phyloP scores from a whole-genome alignment of 1,139 yeast species.

The Keqinozyma sinolaborantium region DNA sequence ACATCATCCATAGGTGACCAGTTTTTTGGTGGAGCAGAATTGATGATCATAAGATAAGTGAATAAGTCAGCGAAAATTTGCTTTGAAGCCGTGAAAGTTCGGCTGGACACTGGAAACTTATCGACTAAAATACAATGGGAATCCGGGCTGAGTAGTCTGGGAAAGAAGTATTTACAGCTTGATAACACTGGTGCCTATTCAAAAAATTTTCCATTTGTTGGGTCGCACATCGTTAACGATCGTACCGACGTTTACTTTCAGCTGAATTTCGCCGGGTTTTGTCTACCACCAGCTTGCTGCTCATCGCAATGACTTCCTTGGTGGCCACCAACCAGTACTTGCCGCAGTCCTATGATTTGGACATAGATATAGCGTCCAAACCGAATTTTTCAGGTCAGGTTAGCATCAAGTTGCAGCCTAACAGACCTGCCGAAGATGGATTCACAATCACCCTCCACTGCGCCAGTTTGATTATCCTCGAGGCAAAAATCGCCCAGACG shows the following conservation, averaged over 20 bases:
- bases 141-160: too few species aligned
- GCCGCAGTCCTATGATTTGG: neutral
- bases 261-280: too few species aligned
- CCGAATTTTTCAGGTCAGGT: conserved; percentile 10
- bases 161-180: neutral
- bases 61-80: too few species aligned
- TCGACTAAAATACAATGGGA: too few species aligned
- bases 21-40: neutral
- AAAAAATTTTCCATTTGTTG: neutral
- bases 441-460: conserved; percentile 8
- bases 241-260: too few species aligned
- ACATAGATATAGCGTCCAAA: conserved; percentile 2
- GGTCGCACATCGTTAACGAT: neutral
- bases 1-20: neutral
- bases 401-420: neutral
- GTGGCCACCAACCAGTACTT: neutral
- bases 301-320: neutral
- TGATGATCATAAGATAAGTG: neutral
- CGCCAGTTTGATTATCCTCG: conserved; percentile 9
- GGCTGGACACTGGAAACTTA: too few species aligned
- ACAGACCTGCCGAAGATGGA: neutral
- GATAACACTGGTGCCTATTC: neutral
- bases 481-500: conserved; percentile 7
- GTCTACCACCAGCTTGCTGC: too few species aligned
- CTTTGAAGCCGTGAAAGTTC: too few species aligned